Percentiles rank a stretch among this genome's conserved stretches.
Conservation (phyloP, 1,284 basidiomycete species). For the Microbotryum silenes-acaulis region DNA sequence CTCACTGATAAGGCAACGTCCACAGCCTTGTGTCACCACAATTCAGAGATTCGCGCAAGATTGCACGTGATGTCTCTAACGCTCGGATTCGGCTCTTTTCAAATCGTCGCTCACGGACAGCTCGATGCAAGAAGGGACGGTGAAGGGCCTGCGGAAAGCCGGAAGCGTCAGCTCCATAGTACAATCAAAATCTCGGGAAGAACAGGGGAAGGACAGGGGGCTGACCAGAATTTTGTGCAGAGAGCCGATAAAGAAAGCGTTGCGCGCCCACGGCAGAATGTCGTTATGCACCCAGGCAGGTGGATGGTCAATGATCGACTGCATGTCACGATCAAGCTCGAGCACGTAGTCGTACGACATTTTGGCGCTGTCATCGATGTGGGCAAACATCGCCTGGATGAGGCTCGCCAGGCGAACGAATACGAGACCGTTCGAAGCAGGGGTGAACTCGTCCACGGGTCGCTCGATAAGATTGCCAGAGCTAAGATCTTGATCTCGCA, state of each 20-base stretch:
- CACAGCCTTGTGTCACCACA: constrained; percentile 12
- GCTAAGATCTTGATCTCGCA: constrained; percentile 19
- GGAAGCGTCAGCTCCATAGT: background rate
- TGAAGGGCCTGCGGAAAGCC: background rate
- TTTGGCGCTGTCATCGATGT: constrained; percentile 5
- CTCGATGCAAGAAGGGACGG: constrained; percentile 4
- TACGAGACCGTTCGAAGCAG: constrained; percentile 4
- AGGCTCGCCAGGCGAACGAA: constrained; percentile 13
- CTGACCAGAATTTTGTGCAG: too few relatives aligned
- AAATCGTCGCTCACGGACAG: constrained; percentile 2
- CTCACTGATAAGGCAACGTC: constrained; percentile 11
- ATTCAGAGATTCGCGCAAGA: constrained; percentile 3
- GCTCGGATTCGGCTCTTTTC: background rate
- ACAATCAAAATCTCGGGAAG: too few relatives aligned
- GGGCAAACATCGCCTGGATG: constrained; percentile 15
- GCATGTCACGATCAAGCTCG: constrained; percentile 8
- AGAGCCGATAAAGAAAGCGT: background rate
- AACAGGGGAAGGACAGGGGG: too few relatives aligned
- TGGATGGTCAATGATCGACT: background rate
- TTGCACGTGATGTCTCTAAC: constrained; percentile 7
- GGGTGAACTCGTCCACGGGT: constrained; percentile 18
- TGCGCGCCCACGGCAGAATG: background rate
- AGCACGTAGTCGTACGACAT: constrained; percentile 12
- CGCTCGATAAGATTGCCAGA: constrained; percentile 11
- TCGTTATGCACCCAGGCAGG: constrained; percentile 1